Percentiles rank a stretch among this genome's conserved stretches.
phyloP scores from a whole-genome alignment of 768 basidiomycete genomes.

The button mushroom (Agaricus bisporus) region DNA sequence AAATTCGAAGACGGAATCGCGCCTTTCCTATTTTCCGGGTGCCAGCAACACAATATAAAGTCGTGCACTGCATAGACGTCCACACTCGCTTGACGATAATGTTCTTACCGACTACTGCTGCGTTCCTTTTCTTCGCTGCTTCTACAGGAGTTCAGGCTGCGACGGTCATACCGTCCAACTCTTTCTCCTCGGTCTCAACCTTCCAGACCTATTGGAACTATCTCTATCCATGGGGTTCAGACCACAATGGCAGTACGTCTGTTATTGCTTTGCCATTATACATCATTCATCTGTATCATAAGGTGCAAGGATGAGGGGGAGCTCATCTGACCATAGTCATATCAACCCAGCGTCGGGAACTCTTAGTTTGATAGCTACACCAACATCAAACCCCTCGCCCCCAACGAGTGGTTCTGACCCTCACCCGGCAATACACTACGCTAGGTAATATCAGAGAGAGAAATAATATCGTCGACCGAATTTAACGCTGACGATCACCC shows the following conservation, averaged over 20 bases:
- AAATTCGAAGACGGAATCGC: slow-evolving; percentile 5
- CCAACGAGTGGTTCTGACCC: slow-evolving; percentile 36
- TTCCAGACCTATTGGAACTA: slow-evolving; percentile 37
- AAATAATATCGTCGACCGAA: not conserved
- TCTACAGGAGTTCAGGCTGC: slow-evolving; percentile 17
- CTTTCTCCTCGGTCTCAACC: slow-evolving; percentile 31
- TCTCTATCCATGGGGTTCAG: slow-evolving; percentile 41
- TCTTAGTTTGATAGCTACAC: slow-evolving; percentile 35
- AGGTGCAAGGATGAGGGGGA: slow-evolving; percentile 40
- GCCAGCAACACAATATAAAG: not conserved
- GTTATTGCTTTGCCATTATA: not conserved
- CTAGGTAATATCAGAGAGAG: slow-evolving; percentile 18
- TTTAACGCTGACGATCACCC: not conserved
- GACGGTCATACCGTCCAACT: slow-evolving; percentile 33
- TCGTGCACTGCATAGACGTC: not conserved
- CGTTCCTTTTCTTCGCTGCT: slow-evolving; percentile 11
- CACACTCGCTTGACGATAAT: not conserved
- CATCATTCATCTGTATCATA: not conserved
- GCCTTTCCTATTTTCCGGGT: not conserved
- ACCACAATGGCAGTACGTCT: slow-evolving; percentile 37
- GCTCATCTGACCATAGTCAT: slow-evolving; percentile 31
- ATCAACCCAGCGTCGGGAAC: slow-evolving; percentile 31
- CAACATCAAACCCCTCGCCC: slow-evolving; percentile 29
- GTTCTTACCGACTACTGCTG: not conserved
- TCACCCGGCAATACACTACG: slow-evolving; percentile 37